Conservation (phyloP, 2,329 filamentous ascomycete genomes). For the Thielaviopsis populi region DNA sequence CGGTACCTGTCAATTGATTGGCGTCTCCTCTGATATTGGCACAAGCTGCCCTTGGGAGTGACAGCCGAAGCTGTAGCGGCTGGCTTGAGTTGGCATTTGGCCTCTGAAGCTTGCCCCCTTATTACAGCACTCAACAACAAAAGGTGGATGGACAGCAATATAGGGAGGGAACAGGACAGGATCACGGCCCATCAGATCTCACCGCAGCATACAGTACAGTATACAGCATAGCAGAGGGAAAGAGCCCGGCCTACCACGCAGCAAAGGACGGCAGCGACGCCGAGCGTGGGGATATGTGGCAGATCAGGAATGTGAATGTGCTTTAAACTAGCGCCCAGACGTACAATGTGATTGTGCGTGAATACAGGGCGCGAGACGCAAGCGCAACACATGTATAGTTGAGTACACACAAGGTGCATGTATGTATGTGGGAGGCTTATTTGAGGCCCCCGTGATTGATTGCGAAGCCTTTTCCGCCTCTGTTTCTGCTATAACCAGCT, state of each 20-base stretch:
- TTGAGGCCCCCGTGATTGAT: not conserved
- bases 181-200: not conserved
- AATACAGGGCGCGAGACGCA: not conserved
- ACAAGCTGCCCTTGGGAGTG: not conserved
- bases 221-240: not conserved
- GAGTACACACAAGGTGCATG: not conserved
- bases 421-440: not conserved
- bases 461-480: not conserved
- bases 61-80: not conserved
- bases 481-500: not conserved
- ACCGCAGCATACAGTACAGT: not conserved
- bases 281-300: not conserved
- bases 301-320: not conserved
- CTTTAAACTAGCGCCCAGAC: constrained; percentile 1
- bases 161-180: not conserved
- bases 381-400: not conserved
- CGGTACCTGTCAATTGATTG: not conserved
- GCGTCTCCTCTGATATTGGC: not conserved
- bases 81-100: no score
- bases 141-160: no score
- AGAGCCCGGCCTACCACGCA: not conserved
- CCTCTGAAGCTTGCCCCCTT: not conserved
- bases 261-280: not conserved
- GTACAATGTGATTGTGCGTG: not conserved
- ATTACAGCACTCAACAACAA: not conserved